Evolutionary conservation across 352 stramenopile species (phyloP).

Genomic region (Phytophthora litchii): DNA sequence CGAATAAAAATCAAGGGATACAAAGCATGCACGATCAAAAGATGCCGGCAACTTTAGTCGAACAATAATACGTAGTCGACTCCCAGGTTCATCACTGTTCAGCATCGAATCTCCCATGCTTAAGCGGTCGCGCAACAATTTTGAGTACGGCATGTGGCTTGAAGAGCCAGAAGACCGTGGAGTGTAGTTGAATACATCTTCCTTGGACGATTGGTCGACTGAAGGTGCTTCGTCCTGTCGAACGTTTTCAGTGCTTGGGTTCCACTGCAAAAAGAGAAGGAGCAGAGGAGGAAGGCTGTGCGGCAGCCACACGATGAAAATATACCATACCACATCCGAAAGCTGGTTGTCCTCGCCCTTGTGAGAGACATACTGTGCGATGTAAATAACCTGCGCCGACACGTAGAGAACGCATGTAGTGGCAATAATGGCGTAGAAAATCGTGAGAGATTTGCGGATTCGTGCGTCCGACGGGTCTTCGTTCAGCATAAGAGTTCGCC

Average conservation of each 20-base stretch:
- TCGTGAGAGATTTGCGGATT: conserved; percentile 86
- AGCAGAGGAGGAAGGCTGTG: conserved; percentile 76
- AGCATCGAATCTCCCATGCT: conserved; percentile 82
- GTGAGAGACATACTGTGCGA: conserved; percentile 80
- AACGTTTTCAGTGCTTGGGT: conserved; percentile 75
- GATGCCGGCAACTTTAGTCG: conserved; percentile 77
- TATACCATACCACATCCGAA: conserved; percentile 86
- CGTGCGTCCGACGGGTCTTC: conserved; percentile 82
- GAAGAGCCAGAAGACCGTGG: conserved; percentile 77
- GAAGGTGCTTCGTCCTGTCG: conserved; percentile 64
- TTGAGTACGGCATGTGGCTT: conserved; percentile 85
- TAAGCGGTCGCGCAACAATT: conserved; percentile 66
- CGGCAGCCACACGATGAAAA: conserved; percentile 88
- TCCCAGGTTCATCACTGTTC: conserved; percentile 82
- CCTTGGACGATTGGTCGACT: conserved; percentile 74
- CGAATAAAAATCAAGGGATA: conserved; percentile 85
- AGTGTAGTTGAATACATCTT: conserved; percentile 87
- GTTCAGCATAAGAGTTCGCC: conserved; percentile 85
- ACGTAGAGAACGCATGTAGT: conserved; percentile 89
- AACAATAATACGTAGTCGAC: conserved; percentile 83
- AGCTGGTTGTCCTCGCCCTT: conserved; percentile 63
- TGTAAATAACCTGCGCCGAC: conserved; percentile 88
- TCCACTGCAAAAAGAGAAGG: conserved; percentile 88
- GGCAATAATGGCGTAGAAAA: conserved; percentile 89
- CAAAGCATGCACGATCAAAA: conserved; percentile 83